Conservation (phyloP, 1,284 basidiomycete genomes). For the Somion occarium region DNA sequence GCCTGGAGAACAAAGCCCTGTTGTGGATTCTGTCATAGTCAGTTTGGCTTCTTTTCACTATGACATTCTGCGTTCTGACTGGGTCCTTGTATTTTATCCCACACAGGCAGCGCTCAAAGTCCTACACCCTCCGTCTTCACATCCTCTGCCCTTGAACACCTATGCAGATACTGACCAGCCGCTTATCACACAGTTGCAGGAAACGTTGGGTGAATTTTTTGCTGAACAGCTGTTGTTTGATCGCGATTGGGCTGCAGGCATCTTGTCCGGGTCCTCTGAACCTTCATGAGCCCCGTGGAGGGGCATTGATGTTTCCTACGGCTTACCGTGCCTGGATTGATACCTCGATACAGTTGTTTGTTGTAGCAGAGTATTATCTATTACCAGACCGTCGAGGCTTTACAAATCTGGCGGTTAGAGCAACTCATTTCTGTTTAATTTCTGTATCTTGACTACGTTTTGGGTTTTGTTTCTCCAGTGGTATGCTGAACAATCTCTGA, state of each 20-base stretch:
- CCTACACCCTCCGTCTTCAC: slow-evolving; percentile 49
- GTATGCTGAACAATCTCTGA: too few species aligned
- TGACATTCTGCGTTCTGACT: too few species aligned
- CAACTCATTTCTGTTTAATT: too few species aligned
- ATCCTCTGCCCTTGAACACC: slow-evolving; percentile 50
- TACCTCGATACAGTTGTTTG: not conserved
- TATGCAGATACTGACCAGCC: slow-evolving; percentile 41
- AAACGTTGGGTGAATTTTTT: slow-evolving; percentile 58
- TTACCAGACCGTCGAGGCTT: too few species aligned
- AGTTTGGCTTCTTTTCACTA: slow-evolving; percentile 16
- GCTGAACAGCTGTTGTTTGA: slow-evolving; percentile 51
- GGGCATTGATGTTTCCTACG: not conserved
- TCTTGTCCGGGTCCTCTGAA: slow-evolving; percentile 35
- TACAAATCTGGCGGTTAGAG: too few species aligned
- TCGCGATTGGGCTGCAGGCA: slow-evolving; percentile 53
- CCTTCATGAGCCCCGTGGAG: not conserved
- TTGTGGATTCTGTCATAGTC: slow-evolving; percentile 59
- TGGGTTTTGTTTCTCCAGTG: too few species aligned
- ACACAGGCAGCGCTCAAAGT: slow-evolving; percentile 51
- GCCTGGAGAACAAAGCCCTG: slow-evolving; percentile 34
- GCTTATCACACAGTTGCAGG: slow-evolving; percentile 42
- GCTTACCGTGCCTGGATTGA: not conserved
- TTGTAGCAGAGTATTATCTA: too few species aligned
- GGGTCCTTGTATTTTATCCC: too few species aligned
- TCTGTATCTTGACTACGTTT: too few species aligned